Evolutionary conservation across 306 rosid species (phyloP).

Genomic region (Bauhinia variegata): DNA sequence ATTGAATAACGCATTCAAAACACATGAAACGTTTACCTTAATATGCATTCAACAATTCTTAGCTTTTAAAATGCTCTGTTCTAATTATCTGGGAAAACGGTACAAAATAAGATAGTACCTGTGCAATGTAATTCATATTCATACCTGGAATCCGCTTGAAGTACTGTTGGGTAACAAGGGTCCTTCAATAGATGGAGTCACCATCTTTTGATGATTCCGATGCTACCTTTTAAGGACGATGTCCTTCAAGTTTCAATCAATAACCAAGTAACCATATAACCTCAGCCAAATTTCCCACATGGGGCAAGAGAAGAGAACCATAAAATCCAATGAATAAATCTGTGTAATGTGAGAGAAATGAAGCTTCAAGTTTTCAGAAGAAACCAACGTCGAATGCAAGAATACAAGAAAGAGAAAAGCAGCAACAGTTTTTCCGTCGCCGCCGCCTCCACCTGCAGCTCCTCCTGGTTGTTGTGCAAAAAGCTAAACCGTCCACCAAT

Average conservation of each 20-base stretch:
- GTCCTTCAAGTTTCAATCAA: background rate
- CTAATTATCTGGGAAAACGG: background rate
- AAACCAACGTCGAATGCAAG: background rate
- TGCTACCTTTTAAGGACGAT: background rate
- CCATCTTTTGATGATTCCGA: slow-evolving; percentile 20
- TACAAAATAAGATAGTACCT: no score
- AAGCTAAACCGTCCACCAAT: slow-evolving; percentile 10
- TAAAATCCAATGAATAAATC: background rate
- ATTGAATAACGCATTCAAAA: no score
- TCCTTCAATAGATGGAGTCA: slow-evolving; percentile 7
- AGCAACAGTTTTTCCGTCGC: background rate
- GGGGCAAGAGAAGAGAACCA: background rate
- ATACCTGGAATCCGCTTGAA: slow-evolving; percentile 34
- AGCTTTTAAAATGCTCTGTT: no score
- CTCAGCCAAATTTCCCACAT: background rate
- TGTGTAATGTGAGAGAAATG: background rate
- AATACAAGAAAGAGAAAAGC: background rate
- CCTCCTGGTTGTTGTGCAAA: slow-evolving; percentile 1
- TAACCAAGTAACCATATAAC: background rate
- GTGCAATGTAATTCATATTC: background rate
- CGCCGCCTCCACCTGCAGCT: background rate
- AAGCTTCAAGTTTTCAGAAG: background rate
- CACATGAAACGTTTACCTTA: no score
- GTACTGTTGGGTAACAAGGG: slow-evolving; percentile 11
- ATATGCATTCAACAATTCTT: no score